phyloP scores from a whole-genome alignment of 2,329 filamentous ascomycete species.

The Ascochyta pisi region DNA sequence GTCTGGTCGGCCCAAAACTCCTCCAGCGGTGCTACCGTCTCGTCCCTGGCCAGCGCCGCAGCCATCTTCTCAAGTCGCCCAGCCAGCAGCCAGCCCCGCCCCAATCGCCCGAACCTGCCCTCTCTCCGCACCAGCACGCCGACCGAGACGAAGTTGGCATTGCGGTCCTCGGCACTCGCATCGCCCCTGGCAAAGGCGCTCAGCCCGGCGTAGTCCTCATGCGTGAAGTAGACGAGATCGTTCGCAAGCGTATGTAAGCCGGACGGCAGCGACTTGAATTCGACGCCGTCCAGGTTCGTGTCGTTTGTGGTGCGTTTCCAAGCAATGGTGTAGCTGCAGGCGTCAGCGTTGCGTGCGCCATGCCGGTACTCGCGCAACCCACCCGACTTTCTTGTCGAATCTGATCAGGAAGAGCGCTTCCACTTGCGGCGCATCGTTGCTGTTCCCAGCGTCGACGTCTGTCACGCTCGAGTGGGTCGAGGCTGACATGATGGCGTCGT shows the following conservation, averaged over 20 bases:
- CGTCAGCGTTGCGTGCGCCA: constrained; percentile 11
- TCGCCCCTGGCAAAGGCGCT: constrained; percentile 89
- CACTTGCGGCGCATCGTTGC: constrained; percentile 35
- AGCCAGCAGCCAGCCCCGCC: constrained; percentile 88
- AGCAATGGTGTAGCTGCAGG: constrained; percentile 73
- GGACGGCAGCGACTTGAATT: constrained; percentile 95
- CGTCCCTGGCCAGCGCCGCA: constrained; percentile 64
- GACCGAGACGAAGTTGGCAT: constrained; percentile 92
- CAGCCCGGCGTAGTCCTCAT: constrained; percentile 82
- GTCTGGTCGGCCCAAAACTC: constrained; percentile 77
- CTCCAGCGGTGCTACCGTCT: constrained; percentile 70
- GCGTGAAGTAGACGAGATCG: constrained; percentile 91
- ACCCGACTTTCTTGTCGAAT: constrained; percentile 92
- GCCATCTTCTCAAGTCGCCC: constrained; percentile 77
- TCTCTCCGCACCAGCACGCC: constrained; percentile 86
- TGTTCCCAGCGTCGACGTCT: constrained; percentile 30
- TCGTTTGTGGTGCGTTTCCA: constrained; percentile 80
- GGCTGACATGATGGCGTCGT: constrained; percentile 30
- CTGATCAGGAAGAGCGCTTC: constrained; percentile 86
- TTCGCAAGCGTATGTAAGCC: constrained; percentile 87
- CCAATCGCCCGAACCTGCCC: constrained; percentile 73
- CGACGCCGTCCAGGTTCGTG: constrained; percentile 81
- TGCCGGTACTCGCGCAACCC: constrained; percentile 41
- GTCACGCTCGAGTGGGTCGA: constrained; percentile 42
- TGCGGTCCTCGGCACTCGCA: constrained; percentile 78